Percentiles rank a stretch among this genome's conserved stretches.
Conservation (phyloP, 2,329 filamentous ascomycete species). For the Alternaria triticina region DNA sequence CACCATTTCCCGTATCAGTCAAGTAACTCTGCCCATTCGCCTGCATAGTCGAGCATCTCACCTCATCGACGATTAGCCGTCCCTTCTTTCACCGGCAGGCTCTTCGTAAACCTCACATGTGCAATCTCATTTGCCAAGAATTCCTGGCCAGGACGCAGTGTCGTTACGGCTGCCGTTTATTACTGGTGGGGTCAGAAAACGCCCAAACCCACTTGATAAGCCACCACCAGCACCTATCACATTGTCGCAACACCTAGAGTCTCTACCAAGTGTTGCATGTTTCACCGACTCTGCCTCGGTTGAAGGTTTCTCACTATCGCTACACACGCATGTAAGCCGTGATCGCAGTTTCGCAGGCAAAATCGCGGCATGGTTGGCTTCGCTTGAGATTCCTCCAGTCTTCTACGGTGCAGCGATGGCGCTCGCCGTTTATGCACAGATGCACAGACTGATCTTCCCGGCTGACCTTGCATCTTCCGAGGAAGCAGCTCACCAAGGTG, state of each 20-base stretch:
- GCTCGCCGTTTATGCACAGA: constrained; percentile 2
- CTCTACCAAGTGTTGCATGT: neutral
- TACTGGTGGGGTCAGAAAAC: constrained; percentile 12
- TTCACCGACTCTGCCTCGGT: constrained; percentile 8
- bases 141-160: neutral
- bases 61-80: neutral
- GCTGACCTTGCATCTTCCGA: constrained; percentile 11
- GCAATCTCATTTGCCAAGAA: constrained; percentile 3
- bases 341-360: neutral
- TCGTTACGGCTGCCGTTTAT: constrained; percentile 17
- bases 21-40: constrained; percentile 4
- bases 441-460: constrained; percentile 6
- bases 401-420: constrained; percentile 7
- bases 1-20: constrained; percentile 15
- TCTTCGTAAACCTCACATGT: neutral
- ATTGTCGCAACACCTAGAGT: constrained; percentile 2
- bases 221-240: constrained; percentile 11
- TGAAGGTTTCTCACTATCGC: neutral
- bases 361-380: neutral
- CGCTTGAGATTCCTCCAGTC: constrained; percentile 7
- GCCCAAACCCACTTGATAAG: constrained; percentile 15
- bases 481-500: constrained; percentile 1
- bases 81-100: neutral
- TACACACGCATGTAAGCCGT: neutral
- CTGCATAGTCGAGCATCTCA: neutral